phyloP scores from a whole-genome alignment of 2,329 filamentous ascomycete species.

The Fusarium sp. region DNA sequence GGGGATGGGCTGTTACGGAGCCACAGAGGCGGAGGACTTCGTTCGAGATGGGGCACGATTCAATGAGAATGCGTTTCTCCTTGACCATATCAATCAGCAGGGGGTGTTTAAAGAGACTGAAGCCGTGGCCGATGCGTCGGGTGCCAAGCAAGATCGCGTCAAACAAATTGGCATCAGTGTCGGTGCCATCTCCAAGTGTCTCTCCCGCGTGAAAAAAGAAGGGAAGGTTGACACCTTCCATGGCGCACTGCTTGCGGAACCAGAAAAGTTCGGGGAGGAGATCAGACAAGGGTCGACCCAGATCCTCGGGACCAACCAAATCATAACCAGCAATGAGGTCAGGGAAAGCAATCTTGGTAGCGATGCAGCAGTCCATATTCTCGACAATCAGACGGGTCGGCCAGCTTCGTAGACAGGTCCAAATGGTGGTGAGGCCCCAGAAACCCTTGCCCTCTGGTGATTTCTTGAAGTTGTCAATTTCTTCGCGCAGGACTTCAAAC shows the following conservation, averaged over 20 bases:
- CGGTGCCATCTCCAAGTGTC: conserved; percentile 79
- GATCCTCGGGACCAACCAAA: conserved; percentile 87
- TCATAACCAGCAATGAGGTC: conserved; percentile 89
- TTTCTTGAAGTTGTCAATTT: conserved; percentile 79
- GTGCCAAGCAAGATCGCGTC: conserved; percentile 90
- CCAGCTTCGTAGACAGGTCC: conserved; percentile 77
- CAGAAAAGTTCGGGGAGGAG: conserved; percentile 89
- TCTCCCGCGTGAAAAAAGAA: conserved; percentile 98
- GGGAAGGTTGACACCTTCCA: conserved; percentile 83
- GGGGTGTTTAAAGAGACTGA: conserved; percentile 91
- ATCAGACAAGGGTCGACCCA: conserved; percentile 79
- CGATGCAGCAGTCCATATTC: conserved; percentile 89
- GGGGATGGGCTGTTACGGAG: conserved; percentile 78
- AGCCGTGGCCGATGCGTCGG: conserved; percentile 88
- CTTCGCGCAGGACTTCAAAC: conserved; percentile 80
- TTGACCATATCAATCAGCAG: conserved; percentile 89
- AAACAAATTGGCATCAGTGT: conserved; percentile 84
- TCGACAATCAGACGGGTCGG: conserved; percentile 76
- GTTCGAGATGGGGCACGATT: conserved; percentile 92
- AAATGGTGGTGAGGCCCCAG: conserved; percentile 88
- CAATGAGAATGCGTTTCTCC: conserved; percentile 86
- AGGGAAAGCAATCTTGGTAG: conserved; percentile 82
- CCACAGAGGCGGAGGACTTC: conserved; percentile 84
- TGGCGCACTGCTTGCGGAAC: conserved; percentile 87
- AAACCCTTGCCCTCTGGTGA: conserved; percentile 79